Conservation (phyloP, 345 rosid genomes). For the Aegle marmelos region DNA sequence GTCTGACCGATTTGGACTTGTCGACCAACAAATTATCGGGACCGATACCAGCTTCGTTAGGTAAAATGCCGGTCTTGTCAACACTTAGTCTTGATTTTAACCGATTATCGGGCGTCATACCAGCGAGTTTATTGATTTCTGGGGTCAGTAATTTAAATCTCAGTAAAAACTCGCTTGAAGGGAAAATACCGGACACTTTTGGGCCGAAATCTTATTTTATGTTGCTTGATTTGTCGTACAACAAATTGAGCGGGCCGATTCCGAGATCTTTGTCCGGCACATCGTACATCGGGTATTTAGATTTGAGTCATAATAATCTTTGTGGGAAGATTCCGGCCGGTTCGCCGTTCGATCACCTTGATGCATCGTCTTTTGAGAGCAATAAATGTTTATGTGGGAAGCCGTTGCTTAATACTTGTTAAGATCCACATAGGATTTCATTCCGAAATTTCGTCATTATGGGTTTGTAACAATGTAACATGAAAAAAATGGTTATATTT, state of each 20-base stretch:
- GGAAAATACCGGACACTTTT: slow-evolving; percentile 68
- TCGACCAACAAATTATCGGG: slow-evolving; percentile 67
- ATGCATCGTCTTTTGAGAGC: slow-evolving; percentile 62
- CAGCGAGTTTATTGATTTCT: slow-evolving; percentile 52
- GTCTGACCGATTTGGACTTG: slow-evolving; percentile 80
- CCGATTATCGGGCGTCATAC: slow-evolving; percentile 52
- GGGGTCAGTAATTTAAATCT: slow-evolving; percentile 56
- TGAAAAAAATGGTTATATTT: no score
- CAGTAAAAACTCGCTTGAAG: slow-evolving; percentile 60
- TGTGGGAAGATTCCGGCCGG: slow-evolving; percentile 81
- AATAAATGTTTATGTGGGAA: slow-evolving; percentile 88
- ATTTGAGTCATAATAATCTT: slow-evolving; percentile 82
- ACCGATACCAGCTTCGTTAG: slow-evolving; percentile 53
- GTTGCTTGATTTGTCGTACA: slow-evolving; percentile 63
- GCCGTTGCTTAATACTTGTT: slow-evolving; percentile 54
- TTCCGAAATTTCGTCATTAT: background rate
- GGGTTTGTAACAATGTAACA: background rate
- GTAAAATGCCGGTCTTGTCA: slow-evolving; percentile 77
- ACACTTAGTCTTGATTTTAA: slow-evolving; percentile 77
- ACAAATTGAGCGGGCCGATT: slow-evolving; percentile 54
- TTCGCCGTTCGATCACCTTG: slow-evolving; percentile 78
- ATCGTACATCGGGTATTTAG: slow-evolving; percentile 72
- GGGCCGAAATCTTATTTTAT: slow-evolving; percentile 73
- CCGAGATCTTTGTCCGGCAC: slow-evolving; percentile 58
- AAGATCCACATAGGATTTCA: background rate